These are phyloP conservation scores for Azolla pinnata DNA, from an alignment of 75 land plant genomes.

Conservation along the genomic window DNA sequence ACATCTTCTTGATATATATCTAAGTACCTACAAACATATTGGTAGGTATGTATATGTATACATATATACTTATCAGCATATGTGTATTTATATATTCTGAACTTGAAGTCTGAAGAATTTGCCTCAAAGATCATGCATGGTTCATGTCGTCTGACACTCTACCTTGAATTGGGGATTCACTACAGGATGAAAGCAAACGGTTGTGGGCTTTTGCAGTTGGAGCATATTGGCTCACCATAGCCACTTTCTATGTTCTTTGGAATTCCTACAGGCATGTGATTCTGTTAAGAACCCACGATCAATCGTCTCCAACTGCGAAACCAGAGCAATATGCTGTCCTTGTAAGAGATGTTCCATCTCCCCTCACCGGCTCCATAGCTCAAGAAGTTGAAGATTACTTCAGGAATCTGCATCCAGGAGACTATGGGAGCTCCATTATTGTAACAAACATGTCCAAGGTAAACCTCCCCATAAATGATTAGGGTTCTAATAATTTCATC, in stretches of 20 bases:
- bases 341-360: conserved; percentile 70
- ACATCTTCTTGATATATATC: too few species aligned
- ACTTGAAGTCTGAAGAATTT: not conserved
- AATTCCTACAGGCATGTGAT: conserved; percentile 67
- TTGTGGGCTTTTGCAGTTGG: conserved; percentile 64
- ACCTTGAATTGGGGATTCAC: not conserved
- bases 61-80: too few species aligned
- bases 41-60: too few species aligned
- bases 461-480: too few species aligned
- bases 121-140: not conserved
- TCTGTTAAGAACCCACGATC: conserved; percentile 46
- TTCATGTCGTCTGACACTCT: not conserved
- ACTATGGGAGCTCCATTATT: conserved; percentile 58
- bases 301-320: conserved; percentile 28
- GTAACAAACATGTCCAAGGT: conserved; percentile 65
- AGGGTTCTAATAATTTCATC: too few species aligned
- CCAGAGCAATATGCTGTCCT: conserved; percentile 62
- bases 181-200: conserved; percentile 27
- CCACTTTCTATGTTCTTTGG: conserved; percentile 53
- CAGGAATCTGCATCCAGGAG: conserved; percentile 58
- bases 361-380: conserved; percentile 33
- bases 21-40: too few species aligned
- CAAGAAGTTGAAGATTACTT: conserved; percentile 81
- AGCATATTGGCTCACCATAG: conserved; percentile 63
- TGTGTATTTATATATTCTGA: too few species aligned